Evolutionary conservation across 2,329 filamentous ascomycete genomes (phyloP).

Genomic region (Colletotrichum lindemuthianum): DNA sequence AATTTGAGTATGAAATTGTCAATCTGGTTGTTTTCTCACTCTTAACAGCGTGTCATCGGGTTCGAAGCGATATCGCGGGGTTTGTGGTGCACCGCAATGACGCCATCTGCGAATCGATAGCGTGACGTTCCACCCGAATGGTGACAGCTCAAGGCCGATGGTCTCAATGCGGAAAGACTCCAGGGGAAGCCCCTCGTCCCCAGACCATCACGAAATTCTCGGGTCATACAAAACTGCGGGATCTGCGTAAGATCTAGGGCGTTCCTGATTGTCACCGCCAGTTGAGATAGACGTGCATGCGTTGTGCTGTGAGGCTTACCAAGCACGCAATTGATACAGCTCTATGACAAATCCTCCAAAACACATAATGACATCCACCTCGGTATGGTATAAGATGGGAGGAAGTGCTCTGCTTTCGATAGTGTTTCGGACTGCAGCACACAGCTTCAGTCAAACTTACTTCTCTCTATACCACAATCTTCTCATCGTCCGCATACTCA

Average conservation of each 20-base stretch:
- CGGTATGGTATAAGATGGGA: constrained; percentile 10
- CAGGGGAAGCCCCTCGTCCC: constrained; percentile 5
- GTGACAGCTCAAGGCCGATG: background rate
- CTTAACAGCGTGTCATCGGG: background rate
- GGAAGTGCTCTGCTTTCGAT: background rate
- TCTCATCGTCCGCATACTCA: background rate
- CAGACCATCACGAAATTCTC: background rate
- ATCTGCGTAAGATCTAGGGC: constrained; percentile 8
- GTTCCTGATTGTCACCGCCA: constrained; percentile 18
- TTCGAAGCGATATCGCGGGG: constrained; percentile 13
- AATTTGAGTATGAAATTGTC: background rate
- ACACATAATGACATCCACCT: background rate
- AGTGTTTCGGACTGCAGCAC: constrained; percentile 13
- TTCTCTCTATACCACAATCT: background rate
- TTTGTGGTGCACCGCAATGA: constrained; percentile 12
- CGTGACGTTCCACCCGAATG: constrained; percentile 25
- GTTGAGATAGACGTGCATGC: constrained; percentile 13
- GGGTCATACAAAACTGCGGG: background rate
- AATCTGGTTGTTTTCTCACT: background rate
- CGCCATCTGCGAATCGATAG: constrained; percentile 23
- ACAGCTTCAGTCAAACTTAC: background rate
- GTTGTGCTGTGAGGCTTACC: constrained; percentile 10
- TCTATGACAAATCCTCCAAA: constrained; percentile 17
- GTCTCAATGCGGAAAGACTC: background rate
- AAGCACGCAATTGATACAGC: constrained; percentile 21